Conservation (phyloP, 2,329 filamentous ascomycete species). For the Penicillium occitanis region DNA sequence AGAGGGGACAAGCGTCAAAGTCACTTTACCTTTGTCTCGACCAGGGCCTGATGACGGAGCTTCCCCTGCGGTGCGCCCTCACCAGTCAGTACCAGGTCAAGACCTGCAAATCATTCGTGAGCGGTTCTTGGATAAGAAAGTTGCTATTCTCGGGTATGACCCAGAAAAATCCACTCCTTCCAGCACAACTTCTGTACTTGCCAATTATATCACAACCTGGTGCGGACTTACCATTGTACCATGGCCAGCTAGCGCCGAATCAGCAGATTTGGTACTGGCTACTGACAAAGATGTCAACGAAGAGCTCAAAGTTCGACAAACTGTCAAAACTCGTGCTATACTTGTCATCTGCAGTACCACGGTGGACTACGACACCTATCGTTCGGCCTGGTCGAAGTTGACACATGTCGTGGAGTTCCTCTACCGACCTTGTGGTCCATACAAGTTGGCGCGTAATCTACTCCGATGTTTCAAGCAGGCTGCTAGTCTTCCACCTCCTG, state of each 20-base stretch:
- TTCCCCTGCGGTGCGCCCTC: conserved; percentile 23
- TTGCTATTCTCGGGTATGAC: conserved; percentile 33
- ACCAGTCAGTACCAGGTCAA: conserved; percentile 28
- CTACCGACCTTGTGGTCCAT: conserved; percentile 42
- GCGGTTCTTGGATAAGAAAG: conserved; percentile 28
- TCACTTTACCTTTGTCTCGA: conserved; percentile 47
- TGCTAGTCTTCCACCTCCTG: conserved; percentile 11
- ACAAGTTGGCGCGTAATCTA: conserved; percentile 42
- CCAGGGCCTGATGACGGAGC: conserved; percentile 30
- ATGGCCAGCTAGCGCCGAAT: conserved; percentile 27
- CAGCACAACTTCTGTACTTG: conserved; percentile 30
- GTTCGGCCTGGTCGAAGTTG: conserved; percentile 32
- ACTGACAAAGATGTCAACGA: conserved; percentile 32
- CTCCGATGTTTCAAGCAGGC: conserved; percentile 31
- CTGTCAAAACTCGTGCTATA: conserved; percentile 32
- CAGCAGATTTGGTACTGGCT: conserved; percentile 39
- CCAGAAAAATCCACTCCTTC: conserved; percentile 24
- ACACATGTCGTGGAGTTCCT: conserved; percentile 40
- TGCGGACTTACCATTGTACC: conserved; percentile 37
- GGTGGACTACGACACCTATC: conserved; percentile 34
- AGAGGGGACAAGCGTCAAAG: conserved; percentile 57
- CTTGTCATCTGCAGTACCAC: conserved; percentile 41
- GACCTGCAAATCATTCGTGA: conserved; percentile 31
- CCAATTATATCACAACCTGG: conserved; percentile 39
- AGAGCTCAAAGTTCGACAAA: conserved; percentile 23